Percentiles rank a stretch among this genome's conserved stretches.
phyloP scores from a whole-genome alignment of 352 stramenopile species.

The Thalassiosira hispida region DNA sequence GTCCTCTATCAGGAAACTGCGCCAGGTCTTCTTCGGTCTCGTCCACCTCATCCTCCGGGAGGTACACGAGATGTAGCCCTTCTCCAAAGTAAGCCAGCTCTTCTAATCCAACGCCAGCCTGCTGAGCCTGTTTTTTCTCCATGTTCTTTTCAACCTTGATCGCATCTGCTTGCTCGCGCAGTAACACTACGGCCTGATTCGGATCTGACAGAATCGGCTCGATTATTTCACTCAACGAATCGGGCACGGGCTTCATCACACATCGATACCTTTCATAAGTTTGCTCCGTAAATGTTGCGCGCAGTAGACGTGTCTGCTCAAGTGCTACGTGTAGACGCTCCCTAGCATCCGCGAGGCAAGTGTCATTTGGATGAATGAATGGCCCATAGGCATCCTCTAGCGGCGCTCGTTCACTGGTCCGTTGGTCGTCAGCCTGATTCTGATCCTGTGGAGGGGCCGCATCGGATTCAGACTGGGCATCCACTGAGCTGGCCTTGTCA shows the following conservation, averaged over 20 bases:
- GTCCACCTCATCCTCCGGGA: slow-evolving; percentile 62
- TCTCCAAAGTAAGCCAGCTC: slow-evolving; percentile 65
- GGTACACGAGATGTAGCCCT: slow-evolving; percentile 69
- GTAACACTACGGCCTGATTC: not conserved
- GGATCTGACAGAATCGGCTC: slow-evolving; percentile 55
- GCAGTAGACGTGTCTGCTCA: slow-evolving; percentile 69
- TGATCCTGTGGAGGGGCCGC: not conserved
- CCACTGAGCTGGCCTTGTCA: slow-evolving; percentile 18
- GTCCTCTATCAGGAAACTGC: slow-evolving; percentile 45
- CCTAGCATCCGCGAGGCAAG: slow-evolving; percentile 61
- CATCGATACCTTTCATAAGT: slow-evolving; percentile 77
- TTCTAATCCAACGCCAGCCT: slow-evolving; percentile 55
- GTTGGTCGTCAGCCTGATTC: not conserved
- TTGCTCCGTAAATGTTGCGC: slow-evolving; percentile 71
- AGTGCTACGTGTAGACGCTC: slow-evolving; percentile 63
- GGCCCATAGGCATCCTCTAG: slow-evolving; percentile 63
- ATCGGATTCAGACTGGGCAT: slow-evolving; percentile 21
- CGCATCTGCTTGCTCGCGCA: slow-evolving; percentile 35
- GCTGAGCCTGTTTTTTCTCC: slow-evolving; percentile 58
- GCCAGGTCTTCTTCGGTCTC: slow-evolving; percentile 39
- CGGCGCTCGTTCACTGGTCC: slow-evolving; percentile 24
- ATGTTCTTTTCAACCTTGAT: slow-evolving; percentile 66
- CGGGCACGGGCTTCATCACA: slow-evolving; percentile 58
- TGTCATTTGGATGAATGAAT: slow-evolving; percentile 68
- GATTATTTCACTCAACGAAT: slow-evolving; percentile 48